These are phyloP conservation scores for Lodderomyces theae DNA, from an alignment of 1,139 yeast genomes.

Conservation along the genomic window DNA sequence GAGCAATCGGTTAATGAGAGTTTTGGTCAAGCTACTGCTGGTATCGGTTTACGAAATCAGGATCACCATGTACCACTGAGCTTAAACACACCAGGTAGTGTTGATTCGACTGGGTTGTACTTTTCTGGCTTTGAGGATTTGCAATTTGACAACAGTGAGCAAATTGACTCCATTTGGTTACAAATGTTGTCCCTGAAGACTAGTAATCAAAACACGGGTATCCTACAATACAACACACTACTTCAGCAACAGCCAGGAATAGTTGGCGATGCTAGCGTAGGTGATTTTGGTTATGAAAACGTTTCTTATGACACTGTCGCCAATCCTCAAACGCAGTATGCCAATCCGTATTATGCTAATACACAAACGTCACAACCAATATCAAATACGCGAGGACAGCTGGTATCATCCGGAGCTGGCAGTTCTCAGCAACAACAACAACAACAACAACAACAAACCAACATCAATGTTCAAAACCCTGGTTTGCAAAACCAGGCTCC, in stretches of 20 bases:
- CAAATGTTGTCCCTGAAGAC: constrained; percentile 24
- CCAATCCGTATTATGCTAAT: not conserved
- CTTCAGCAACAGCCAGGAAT: not conserved
- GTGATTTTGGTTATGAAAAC: not conserved
- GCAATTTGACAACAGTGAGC: constrained; percentile 28
- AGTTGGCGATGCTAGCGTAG: not conserved
- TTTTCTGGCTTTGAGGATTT: constrained; percentile 18
- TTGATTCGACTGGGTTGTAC: constrained; percentile 9
- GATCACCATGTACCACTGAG: not conserved
- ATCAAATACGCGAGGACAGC: not conserved
- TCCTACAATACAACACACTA: not conserved
- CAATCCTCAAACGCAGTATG: not conserved
- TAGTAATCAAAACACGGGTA: constrained; percentile 9
- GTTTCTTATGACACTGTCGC: not conserved
- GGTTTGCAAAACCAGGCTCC: not conserved
- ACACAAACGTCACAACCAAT: not conserved
- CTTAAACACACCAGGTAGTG: not conserved
- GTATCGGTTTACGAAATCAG: not conserved
- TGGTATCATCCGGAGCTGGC: no score
- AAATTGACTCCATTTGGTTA: constrained; percentile 41
- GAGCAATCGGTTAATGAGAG: not conserved
- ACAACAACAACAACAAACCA: not conserved
- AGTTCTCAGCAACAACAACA: no score
- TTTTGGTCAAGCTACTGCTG: not conserved
- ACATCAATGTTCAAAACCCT: not conserved